Evolutionary conservation across 208 protist species (phyloP), one percentile per base, ranked within the genome.

Genomic region (Trypanosoma mega): DNA sequence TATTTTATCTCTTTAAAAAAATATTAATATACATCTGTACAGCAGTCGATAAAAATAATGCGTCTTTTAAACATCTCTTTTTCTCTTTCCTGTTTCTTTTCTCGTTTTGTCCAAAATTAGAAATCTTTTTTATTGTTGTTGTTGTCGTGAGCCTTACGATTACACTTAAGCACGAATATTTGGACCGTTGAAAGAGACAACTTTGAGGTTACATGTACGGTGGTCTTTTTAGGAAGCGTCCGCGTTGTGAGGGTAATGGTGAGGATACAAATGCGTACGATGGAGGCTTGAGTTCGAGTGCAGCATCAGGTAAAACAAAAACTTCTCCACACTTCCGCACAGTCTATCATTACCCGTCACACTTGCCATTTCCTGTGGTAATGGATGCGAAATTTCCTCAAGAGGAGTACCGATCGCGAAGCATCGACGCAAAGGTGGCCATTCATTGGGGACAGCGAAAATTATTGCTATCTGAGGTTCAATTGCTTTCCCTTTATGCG

Each of bases 391-490:
- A 63, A 34, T 92, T 96, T 47, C 90, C 90, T 7, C 53, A 56
- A 1, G 80, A 94, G 77, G 33, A 48, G 46, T 98, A 98, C 60
- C 78, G 79, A 5, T 92, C 88, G 2, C 82, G 95, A 29, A 80
- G 77, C 55, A 51, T 45, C 2, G 84, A 97, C 34, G 68, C 87
- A 23, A 98, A 98, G 73, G 92, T 82, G 12, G 78, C 90, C 6
- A 79, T 96, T 18, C 97, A 98, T 72, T 98, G 97, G 95, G 97
- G 97, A 2, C 96, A 98, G 82, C 81, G 97, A 7, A 98, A 98
- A 72, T 74, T 98, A 0, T 70, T 98, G 7, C 62, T 98, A 11
- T 97, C 92, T 3, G 96, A 98, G 68, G 93, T 98, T 36, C 94
- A 98, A 75, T 84, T 98, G 34, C 78, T 98, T 7, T 82, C 76